These are phyloP conservation scores for Populus alba DNA, from an alignment of 345 rosid genomes.

Conservation along the genomic window DNA sequence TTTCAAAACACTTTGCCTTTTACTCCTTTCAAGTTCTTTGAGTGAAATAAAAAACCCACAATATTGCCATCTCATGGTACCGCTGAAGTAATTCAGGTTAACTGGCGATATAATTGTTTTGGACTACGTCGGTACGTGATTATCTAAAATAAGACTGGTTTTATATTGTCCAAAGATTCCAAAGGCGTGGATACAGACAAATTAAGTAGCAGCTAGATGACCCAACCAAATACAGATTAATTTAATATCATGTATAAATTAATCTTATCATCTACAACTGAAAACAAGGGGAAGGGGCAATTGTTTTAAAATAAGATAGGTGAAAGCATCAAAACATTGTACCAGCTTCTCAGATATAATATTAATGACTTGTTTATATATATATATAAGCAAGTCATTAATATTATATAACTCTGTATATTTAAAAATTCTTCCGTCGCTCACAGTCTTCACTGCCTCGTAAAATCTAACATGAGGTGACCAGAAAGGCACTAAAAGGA, in stretches of 20 bases:
- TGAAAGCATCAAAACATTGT: neutral
- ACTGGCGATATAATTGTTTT: too few species aligned
- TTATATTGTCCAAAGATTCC: neutral
- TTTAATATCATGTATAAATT: neutral
- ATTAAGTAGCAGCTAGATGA: neutral
- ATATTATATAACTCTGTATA: neutral
- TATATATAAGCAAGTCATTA: too few species aligned
- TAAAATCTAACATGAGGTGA: neutral
- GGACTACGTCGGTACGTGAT: too few species aligned
- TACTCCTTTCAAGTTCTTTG: neutral
- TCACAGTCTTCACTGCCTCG: neutral
- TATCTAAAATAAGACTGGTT: neutral
- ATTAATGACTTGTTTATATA: too few species aligned
- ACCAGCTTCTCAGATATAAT: neutral
- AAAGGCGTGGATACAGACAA: neutral
- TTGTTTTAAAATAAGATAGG: neutral
- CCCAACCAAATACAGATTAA: neutral
- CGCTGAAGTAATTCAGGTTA: neutral
- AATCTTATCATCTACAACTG: neutral
- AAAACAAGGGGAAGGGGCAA: neutral
- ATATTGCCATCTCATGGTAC: neutral
- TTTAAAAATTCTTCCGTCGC: neutral
- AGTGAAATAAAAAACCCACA: neutral
- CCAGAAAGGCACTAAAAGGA: neutral
- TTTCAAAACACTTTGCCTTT: neutral